Evolutionary conservation across 139 green algal genomes (phyloP).

Genomic region (Trebouxia sp.): DNA sequence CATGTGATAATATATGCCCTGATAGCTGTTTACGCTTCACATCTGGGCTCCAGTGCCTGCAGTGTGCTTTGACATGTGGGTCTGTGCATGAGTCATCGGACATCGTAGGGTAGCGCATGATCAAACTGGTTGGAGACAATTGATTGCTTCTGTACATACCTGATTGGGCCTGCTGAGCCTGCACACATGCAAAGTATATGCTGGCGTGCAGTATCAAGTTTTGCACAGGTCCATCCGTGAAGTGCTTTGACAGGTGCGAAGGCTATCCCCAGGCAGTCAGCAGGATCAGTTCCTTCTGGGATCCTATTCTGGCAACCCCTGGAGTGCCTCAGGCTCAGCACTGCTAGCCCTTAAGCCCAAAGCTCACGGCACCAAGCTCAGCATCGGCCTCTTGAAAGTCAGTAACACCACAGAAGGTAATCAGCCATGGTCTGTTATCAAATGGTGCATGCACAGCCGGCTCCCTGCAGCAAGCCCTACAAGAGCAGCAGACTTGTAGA

Average conservation of each 20-base stretch:
- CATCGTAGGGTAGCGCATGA: neutral
- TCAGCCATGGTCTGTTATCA: neutral
- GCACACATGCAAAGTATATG: neutral
- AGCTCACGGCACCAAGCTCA: constrained; percentile 1
- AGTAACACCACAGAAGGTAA: neutral
- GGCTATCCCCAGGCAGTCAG: constrained; percentile 11
- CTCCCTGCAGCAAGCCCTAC: neutral
- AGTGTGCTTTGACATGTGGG: neutral
- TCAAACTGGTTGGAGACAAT: no score
- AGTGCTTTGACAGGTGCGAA: constrained; percentile 17
- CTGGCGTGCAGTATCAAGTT: neutral
- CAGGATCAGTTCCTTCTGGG: constrained; percentile 25
- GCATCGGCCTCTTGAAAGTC: constrained; percentile 24
- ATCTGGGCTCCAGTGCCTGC: neutral
- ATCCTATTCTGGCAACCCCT: neutral
- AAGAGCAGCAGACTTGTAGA: no score
- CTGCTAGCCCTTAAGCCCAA: constrained; percentile 12
- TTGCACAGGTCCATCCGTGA: no score
- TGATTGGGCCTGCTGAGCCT: neutral
- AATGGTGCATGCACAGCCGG: neutral
- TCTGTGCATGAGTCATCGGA: no score
- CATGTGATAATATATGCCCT: no score
- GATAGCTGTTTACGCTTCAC: no score
- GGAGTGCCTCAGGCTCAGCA: constrained; percentile 2
- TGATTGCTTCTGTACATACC: neutral